Conservation (phyloP, 83 land plant species). For the Thuja plicata region DNA sequence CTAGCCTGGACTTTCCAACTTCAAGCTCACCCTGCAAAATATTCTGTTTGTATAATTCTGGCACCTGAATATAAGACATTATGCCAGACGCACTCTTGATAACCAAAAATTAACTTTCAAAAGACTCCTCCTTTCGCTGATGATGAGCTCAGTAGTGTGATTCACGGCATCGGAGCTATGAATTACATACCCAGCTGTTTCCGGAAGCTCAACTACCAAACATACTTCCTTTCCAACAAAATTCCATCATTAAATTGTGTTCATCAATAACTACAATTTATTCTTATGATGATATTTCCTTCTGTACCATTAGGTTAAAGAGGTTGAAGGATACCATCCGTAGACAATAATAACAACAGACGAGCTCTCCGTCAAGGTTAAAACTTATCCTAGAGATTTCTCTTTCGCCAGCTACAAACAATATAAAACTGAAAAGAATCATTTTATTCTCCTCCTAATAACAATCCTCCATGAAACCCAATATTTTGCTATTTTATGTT, state of each 20-base stretch:
- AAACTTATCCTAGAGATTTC: not conserved
- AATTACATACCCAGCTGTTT: not conserved
- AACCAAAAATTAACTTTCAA: not conserved
- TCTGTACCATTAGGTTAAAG: not conserved
- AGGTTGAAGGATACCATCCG: too few relatives aligned
- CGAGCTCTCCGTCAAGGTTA: not conserved
- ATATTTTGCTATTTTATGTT: too few relatives aligned
- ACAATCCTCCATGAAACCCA: not conserved
- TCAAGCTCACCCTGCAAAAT: not conserved
- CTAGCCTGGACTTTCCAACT: not conserved
- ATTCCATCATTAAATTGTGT: not conserved
- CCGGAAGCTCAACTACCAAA: not conserved
- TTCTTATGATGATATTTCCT: not conserved
- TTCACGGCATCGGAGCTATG: too few relatives aligned
- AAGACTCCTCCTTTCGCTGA: not conserved
- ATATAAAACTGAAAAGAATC: too few relatives aligned
- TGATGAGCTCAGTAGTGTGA: not conserved
- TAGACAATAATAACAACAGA: too few relatives aligned
- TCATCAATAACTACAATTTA: not conserved
- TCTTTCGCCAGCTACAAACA: not conserved
- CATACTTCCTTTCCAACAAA: not conserved
- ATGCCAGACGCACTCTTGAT: not conserved
- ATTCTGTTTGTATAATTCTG: not conserved
- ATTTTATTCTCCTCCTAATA: not conserved
- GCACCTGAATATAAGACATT: conserved; percentile 5